phyloP scores from a whole-genome alignment of 208 protist genomes.

The Sergeia podlipaevii region DNA sequence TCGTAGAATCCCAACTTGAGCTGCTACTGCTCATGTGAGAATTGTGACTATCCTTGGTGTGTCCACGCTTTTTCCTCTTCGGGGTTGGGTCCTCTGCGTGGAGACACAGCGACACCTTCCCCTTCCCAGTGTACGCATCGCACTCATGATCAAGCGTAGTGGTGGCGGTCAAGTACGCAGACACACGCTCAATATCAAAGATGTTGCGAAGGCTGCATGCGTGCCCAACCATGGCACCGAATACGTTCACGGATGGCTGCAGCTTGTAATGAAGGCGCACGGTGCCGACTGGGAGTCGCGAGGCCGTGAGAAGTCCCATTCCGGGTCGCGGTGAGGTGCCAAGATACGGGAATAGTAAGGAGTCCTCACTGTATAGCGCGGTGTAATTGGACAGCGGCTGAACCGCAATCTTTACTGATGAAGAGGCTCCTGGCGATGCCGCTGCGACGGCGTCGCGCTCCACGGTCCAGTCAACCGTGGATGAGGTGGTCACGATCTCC shows the following conservation, averaged over 20 bases:
- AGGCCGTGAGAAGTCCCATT: conserved; percentile 35
- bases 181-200: conserved; percentile 74
- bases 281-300: conserved; percentile 53
- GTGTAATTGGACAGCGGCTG: conserved; percentile 25
- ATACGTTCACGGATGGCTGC: conserved; percentile 53
- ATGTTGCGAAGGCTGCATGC: conserved; percentile 31
- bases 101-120: conserved; percentile 70
- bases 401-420: too few species aligned
- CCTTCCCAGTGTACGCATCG: conserved; percentile 73
- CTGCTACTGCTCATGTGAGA: conserved; percentile 1
- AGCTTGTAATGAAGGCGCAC: conserved; percentile 67
- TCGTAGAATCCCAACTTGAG: conserved; percentile 34
- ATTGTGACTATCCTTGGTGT: background rate
- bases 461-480: conserved; percentile 61
- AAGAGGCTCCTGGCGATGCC: too few species aligned
- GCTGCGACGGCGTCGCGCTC: conserved; percentile 9
- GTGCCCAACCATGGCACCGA: conserved; percentile 69
- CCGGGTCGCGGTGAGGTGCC: conserved; percentile 29
- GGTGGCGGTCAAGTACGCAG: conserved; percentile 61
- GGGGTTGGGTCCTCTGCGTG: conserved; percentile 27
- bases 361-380: conserved; percentile 1
- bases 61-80: background rate
- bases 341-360: conserved; percentile 31
- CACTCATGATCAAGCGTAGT: conserved; percentile 84
- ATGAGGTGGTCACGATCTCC: conserved; percentile 57